These are phyloP conservation scores for Asterochloris sp. DNA, from an alignment of 139 green algal species.

Conservation along the genomic window DNA sequence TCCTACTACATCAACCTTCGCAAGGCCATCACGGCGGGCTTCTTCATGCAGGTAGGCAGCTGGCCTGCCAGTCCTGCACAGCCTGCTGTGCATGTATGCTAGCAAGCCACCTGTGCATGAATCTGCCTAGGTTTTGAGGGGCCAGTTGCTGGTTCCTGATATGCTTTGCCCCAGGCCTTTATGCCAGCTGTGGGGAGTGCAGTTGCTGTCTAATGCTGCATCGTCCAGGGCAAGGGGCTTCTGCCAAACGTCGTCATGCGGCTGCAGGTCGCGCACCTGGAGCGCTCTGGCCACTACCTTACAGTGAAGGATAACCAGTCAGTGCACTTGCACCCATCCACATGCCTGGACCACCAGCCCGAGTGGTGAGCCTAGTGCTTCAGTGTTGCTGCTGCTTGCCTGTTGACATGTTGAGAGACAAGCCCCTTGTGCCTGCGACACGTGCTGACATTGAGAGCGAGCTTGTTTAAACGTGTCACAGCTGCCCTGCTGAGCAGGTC, in stretches of 20 bases:
- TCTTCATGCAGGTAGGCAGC: conserved; percentile 91
- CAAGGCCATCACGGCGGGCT: conserved; percentile 90
- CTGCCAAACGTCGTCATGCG: not conserved
- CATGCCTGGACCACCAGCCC: conserved; percentile 91
- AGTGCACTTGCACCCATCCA: conserved; percentile 95
- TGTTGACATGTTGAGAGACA: not conserved
- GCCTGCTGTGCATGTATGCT: not conserved
- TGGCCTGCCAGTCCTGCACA: not conserved
- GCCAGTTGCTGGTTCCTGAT: not conserved
- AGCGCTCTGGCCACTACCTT: conserved; percentile 90
- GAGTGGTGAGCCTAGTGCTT: conserved; percentile 71
- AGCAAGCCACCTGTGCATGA: not conserved
- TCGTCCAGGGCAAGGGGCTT: not conserved
- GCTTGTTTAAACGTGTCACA: no score
- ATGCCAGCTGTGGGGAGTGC: no score
- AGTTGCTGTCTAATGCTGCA: not conserved
- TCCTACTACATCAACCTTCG: conserved; percentile 98
- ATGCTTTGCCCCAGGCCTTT: no score
- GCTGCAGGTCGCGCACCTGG: conserved; percentile 85
- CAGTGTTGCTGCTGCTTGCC: not conserved
- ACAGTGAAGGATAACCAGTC: conserved; percentile 99
- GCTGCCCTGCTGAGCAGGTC: no score
- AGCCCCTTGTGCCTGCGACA: not conserved
- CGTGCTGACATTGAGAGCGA: no score
- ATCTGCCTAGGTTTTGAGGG: no score